These are phyloP conservation scores for Aureobasidium sp. DNA, from an alignment of 2,329 filamentous ascomycete species.

Conservation along the genomic window DNA sequence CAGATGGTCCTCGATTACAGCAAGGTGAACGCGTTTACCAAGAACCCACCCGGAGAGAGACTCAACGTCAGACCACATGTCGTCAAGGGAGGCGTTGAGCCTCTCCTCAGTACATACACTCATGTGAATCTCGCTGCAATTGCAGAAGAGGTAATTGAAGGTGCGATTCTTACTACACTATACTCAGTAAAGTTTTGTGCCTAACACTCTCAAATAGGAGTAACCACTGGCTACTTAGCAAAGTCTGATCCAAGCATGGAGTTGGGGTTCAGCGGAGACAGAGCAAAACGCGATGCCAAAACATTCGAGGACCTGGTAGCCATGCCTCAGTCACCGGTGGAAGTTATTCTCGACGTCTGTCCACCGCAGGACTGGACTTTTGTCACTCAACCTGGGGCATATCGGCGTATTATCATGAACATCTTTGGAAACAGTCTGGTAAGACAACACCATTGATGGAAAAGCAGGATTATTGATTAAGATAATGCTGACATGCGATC, in stretches of 20 bases:
- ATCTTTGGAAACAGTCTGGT: constrained; percentile 48
- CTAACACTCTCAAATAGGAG: no score
- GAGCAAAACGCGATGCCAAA: constrained; percentile 20
- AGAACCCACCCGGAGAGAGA: background rate
- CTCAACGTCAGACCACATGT: constrained; percentile 14
- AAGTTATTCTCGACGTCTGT: constrained; percentile 45
- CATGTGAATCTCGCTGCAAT: constrained; percentile 46
- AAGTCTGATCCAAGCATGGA: constrained; percentile 26
- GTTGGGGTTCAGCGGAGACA: background rate
- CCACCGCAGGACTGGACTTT: constrained; percentile 44
- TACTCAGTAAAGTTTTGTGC: no score
- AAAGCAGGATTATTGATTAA: background rate
- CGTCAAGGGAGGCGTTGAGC: constrained; percentile 21
- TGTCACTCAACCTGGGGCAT: constrained; percentile 45
- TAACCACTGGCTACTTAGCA: constrained; percentile 56
- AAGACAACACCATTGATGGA: background rate
- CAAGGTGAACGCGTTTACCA: constrained; percentile 40
- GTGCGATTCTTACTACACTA: no score
- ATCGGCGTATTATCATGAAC: constrained; percentile 49
- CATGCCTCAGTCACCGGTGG: constrained; percentile 41
- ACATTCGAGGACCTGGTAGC: constrained; percentile 27
- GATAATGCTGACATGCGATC: background rate
- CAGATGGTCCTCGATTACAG: constrained; percentile 41
- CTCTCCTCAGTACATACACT: constrained; percentile 32
- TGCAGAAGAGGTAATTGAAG: constrained; percentile 61